Percentiles rank a stretch among this genome's conserved stretches.
Evolutionary conservation across 345 rosid species (phyloP).

Genomic region (Litchi chinensis): DNA sequence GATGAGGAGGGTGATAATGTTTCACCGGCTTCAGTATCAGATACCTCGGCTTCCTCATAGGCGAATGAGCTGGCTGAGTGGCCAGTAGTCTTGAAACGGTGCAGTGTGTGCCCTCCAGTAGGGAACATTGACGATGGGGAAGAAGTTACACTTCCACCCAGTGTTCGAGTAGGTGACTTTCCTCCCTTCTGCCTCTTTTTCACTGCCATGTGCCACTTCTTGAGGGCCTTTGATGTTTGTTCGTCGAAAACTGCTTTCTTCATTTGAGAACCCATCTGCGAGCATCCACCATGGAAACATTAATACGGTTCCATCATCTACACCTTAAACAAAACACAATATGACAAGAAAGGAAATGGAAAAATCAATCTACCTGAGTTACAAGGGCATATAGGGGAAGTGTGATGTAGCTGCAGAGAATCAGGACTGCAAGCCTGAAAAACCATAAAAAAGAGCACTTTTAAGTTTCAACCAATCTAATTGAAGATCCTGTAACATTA

Average conservation of each 20-base stretch:
- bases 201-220: slow-evolving; percentile 85
- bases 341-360: neutral
- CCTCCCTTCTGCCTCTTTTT: slow-evolving; percentile 61
- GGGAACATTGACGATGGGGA: slow-evolving; percentile 38
- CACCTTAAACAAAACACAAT: neutral
- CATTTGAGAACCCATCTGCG: slow-evolving; percentile 91
- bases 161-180: slow-evolving; percentile 46
- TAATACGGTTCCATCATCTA: neutral
- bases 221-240: slow-evolving; percentile 87
- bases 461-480: neutral
- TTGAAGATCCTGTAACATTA: neutral
- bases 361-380: slow-evolving; percentile 64
- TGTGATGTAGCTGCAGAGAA: slow-evolving; percentile 88
- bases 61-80: slow-evolving; percentile 51
- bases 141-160: slow-evolving; percentile 57
- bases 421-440: slow-evolving; percentile 63
- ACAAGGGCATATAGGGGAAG: slow-evolving; percentile 92
- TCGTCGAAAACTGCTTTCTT: slow-evolving; percentile 91
- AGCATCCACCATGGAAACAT: neutral
- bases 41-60: slow-evolving; percentile 53
- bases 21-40: slow-evolving; percentile 69
- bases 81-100: slow-evolving; percentile 77
- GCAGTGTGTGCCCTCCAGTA: slow-evolving; percentile 43
- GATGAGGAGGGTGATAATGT: slow-evolving; percentile 50
- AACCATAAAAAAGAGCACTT: neutral